A percentile compares a stretch with the other conserved stretches of the same genome.
phyloP scores from a whole-genome alignment of 2,329 filamentous ascomycete species.

The Penicillium sp. region DNA sequence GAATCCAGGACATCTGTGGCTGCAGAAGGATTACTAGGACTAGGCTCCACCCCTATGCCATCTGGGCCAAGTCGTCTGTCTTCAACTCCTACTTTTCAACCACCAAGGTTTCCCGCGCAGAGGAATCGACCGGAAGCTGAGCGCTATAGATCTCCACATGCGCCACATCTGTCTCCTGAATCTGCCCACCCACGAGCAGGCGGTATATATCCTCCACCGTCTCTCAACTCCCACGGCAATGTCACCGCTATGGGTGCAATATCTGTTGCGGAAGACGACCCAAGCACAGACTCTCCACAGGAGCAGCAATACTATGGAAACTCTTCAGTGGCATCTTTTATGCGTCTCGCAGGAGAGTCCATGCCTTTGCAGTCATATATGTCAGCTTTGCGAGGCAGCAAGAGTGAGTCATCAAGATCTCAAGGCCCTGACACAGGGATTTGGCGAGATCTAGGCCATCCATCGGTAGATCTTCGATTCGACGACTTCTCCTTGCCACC shows the following conservation, averaged over 20 bases:
- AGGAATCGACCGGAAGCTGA: neutral
- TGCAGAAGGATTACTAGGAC: slow-evolving; percentile 19
- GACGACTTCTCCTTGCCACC: slow-evolving; percentile 42
- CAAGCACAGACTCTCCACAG: slow-evolving; percentile 15
- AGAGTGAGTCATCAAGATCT: slow-evolving; percentile 3
- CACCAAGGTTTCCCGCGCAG: neutral
- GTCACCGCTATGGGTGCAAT: slow-evolving; percentile 43
- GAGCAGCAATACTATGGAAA: slow-evolving; percentile 41
- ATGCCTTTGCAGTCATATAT: slow-evolving; percentile 22
- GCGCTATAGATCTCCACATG: neutral
- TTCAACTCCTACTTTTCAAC: neutral
- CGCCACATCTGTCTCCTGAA: neutral
- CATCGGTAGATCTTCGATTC: slow-evolving; percentile 19
- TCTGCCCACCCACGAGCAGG: neutral
- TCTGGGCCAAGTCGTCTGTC: neutral
- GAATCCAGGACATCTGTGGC: slow-evolving; percentile 21
- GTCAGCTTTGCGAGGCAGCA: slow-evolving; percentile 11
- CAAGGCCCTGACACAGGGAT: slow-evolving; percentile 11
- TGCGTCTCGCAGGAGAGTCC: slow-evolving; percentile 38
- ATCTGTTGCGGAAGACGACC: slow-evolving; percentile 31
- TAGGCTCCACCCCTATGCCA: slow-evolving; percentile 9
- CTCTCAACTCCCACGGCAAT: slow-evolving; percentile 21
- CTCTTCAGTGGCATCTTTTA: slow-evolving; percentile 42
- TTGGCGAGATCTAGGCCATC: slow-evolving; percentile 13
- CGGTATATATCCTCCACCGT: slow-evolving; percentile 13